A percentile compares a stretch with the other conserved stretches of the same genome.
These are phyloP conservation scores for Phylloporus scabripes DNA, from an alignment of 768 basidiomycete genomes.

Conservation along the genomic window DNA sequence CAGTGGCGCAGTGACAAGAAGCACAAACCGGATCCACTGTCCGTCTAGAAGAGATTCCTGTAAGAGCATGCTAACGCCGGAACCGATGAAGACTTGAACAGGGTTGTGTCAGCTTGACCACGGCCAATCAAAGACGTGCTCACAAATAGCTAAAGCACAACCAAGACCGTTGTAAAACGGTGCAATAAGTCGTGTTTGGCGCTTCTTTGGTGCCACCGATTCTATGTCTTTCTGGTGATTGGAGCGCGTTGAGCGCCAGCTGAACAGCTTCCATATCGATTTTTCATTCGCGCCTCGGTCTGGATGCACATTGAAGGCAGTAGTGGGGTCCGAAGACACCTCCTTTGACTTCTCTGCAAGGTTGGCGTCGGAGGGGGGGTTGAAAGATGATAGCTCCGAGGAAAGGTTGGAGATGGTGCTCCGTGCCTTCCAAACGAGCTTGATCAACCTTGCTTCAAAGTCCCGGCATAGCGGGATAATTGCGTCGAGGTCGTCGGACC, in stretches of 20 bases:
- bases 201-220: constrained; percentile 36
- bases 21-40: constrained; percentile 54
- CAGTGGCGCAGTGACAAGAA: constrained; percentile 62
- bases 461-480: constrained; percentile 71
- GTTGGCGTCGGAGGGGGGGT: constrained; percentile 48
- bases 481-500: constrained; percentile 78
- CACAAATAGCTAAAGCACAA: constrained; percentile 63
- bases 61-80: constrained; percentile 53
- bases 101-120: constrained; percentile 1
- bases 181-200: constrained; percentile 59
- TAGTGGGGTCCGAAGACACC: constrained; percentile 12
- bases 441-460: constrained; percentile 74
- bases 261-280: constrained; percentile 25
- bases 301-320: background rate
- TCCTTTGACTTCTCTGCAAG: constrained; percentile 45
- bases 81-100: constrained; percentile 59
- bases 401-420: constrained; percentile 31
- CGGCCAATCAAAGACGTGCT: constrained; percentile 3
- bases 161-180: constrained; percentile 72
- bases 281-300: background rate
- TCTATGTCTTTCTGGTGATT: constrained; percentile 43
- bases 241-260: constrained; percentile 46
- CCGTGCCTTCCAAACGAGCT: constrained; percentile 67
- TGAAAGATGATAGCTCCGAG: constrained; percentile 39
- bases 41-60: constrained; percentile 67